These are phyloP conservation scores for Acacia crassicarpa DNA, from an alignment of 306 rosid genomes.

Conservation along the genomic window DNA sequence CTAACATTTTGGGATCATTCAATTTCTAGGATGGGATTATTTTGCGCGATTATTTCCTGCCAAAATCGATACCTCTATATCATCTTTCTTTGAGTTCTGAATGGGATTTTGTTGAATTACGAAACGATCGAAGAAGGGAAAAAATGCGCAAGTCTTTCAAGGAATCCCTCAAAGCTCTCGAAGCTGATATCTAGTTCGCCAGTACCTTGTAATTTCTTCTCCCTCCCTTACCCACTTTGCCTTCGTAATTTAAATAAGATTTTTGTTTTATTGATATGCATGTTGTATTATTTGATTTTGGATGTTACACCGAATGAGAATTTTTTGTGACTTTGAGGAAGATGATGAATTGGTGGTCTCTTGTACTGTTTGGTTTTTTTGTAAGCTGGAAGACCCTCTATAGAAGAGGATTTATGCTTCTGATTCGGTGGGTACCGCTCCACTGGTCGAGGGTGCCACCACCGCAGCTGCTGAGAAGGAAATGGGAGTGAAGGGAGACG, in stretches of 20 bases:
- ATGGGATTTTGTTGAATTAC: slow-evolving; percentile 5
- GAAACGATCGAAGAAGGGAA: slow-evolving; percentile 1
- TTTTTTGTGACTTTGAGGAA: not conserved
- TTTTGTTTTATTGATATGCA: not conserved
- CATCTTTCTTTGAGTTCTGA: not conserved
- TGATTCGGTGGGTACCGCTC: too few species aligned
- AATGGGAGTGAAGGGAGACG: too few species aligned
- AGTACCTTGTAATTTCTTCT: slow-evolving; percentile 51
- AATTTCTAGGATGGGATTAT: not conserved
- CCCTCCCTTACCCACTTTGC: not conserved
- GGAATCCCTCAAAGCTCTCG: slow-evolving; percentile 79
- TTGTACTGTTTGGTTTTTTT: not conserved
- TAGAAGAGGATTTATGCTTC: too few species aligned
- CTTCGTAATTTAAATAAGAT: not conserved
- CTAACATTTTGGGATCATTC: not conserved
- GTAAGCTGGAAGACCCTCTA: too few species aligned
- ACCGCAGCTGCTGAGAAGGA: too few species aligned
- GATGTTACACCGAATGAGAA: not conserved
- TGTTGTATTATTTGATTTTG: not conserved
- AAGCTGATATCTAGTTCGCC: slow-evolving; percentile 76
- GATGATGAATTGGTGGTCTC: not conserved
- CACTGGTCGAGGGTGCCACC: too few species aligned
- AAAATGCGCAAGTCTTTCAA: slow-evolving; percentile 69
- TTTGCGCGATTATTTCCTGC: not conserved
- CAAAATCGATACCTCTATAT: not conserved